Evolutionary conservation across 768 basidiomycete genomes (phyloP), one percentile per base, ranked within the genome.

Genomic region (Rhizopogon sp.): DNA sequence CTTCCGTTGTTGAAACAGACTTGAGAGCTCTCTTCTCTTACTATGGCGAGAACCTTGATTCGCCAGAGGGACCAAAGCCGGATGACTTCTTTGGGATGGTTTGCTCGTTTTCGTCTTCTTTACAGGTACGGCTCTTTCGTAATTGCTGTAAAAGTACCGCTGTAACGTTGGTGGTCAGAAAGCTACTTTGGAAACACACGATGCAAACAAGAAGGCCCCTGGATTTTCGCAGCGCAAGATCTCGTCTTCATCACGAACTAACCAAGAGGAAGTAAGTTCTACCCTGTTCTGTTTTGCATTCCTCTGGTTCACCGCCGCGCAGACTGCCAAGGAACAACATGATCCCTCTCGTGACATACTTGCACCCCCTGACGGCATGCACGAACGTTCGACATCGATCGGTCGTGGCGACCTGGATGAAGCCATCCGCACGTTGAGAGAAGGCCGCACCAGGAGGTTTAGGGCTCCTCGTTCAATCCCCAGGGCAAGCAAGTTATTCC

Each of bases 71-170:
- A 1, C 77, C 79, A 3, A 91, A 87, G 62, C 81, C 88, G 0
- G 94, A 95, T 66, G 88, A 90, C 58, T 84, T 97, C 64, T 95
- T 97, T 62, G 80, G 78, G 0, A 70, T 85, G 53, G 78, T 93
- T 44, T 74, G 81, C n/a, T 80, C 84, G 0, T 93, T 93, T 69
- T 87, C 86, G 0, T 81, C 82, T 0, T 82, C 82, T 1, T 74
- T 94, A 17, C 84, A 85, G 80, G 87, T 85, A 57, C 51, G 72
- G 63, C 9, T 1, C 14, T 2, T 16, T 31, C 9, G 7, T 9
- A 13, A 29, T 35, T 39, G 17, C 14, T 35, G 14, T 16, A 37
- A 3, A 55, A n/a, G 42, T 20, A 58, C 52, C 16, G 51, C 11
- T 52, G 43, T 41, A 44, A 56, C 10, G 3, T 6, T 45, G 25